Evolutionary conservation across 192 early-diverging fungal genomes (phyloP).

Genomic region (Chytriomyces hyalinus): DNA sequence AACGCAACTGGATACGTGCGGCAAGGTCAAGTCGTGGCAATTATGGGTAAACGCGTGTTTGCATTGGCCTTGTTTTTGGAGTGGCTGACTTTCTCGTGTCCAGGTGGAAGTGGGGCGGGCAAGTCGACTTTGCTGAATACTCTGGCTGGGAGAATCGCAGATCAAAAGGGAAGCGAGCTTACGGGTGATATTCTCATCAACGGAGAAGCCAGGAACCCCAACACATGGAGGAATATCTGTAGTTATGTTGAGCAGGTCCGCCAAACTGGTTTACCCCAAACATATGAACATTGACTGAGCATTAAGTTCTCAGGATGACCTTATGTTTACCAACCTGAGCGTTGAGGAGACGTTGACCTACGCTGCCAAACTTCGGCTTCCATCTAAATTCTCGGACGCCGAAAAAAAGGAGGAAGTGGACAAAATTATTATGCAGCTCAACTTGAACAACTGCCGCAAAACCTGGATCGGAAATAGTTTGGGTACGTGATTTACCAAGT

Average conservation of each 20-base stretch:
- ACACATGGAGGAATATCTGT: constrained; percentile 40
- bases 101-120: constrained; percentile 46
- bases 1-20: constrained; percentile 33
- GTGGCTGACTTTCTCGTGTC: not conserved
- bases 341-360: constrained; percentile 73
- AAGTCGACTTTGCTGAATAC: constrained; percentile 50
- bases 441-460: constrained; percentile 58
- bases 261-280: not conserved
- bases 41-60: constrained; percentile 40
- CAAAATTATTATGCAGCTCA: constrained; percentile 63
- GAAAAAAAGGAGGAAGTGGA: constrained; percentile 62
- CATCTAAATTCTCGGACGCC: constrained; percentile 43
- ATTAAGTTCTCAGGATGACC: constrained; percentile 25
- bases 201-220: constrained; percentile 22
- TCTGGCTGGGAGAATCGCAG: constrained; percentile 39
- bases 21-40: constrained; percentile 48
- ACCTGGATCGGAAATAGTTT: constrained; percentile 54
- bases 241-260: constrained; percentile 44
- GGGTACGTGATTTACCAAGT: constrained; percentile 35
- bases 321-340: constrained; percentile 52
- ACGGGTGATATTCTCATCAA: constrained; percentile 38
- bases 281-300: not conserved
- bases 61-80: not conserved
- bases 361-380: constrained; percentile 70
- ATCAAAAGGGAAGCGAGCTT: constrained; percentile 31